phyloP scores from a whole-genome alignment of 805 yeast genomes.

The Teunomyces barrocoloradensis region DNA sequence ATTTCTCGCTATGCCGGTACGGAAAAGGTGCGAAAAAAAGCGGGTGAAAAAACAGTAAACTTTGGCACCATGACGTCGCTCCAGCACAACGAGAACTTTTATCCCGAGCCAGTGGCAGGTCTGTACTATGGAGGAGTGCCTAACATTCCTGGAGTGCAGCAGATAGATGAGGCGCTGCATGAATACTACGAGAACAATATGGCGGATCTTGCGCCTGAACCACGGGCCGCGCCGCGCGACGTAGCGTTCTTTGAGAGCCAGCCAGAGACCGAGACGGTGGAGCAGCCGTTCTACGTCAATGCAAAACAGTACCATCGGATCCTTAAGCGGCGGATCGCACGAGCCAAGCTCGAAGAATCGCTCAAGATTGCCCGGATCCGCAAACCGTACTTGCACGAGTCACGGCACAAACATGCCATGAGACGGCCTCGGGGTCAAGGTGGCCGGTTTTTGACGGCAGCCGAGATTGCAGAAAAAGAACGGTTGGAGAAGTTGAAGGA shows the following conservation, averaged over 20 bases:
- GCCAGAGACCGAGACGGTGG: conserved; percentile 29
- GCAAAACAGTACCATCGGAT: conserved; percentile 98
- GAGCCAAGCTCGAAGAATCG: conserved; percentile 89
- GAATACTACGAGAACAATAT: conserved; percentile 4
- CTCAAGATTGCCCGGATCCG: conserved; percentile 86
- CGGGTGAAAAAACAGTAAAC: not conserved
- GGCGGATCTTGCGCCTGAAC: conserved; percentile 11
- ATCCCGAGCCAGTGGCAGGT: not conserved
- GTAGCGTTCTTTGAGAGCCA: conserved; percentile 7
- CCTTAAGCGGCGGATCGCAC: conserved; percentile 85
- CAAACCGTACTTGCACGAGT: conserved; percentile 92
- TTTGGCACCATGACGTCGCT: not conserved
- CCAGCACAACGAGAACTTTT: not conserved
- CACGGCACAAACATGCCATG: conserved; percentile 99
- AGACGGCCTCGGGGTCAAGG: conserved; percentile 99
- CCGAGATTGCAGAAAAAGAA: conserved; percentile 51
- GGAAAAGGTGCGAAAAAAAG: conserved; percentile 7
- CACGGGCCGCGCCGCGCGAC: conserved; percentile 11
- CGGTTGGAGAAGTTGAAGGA: conserved; percentile 38
- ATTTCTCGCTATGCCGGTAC: not conserved
- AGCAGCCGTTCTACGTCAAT: conserved; percentile 95
- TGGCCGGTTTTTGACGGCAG: conserved; percentile 94
- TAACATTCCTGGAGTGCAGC: conserved; percentile 1
- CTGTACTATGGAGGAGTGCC: not conserved
- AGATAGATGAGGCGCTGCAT: conserved; percentile 1